Base-by-base conservation (phyloP, 129 eudicot genomes). In the Solidago caesia region DNA sequence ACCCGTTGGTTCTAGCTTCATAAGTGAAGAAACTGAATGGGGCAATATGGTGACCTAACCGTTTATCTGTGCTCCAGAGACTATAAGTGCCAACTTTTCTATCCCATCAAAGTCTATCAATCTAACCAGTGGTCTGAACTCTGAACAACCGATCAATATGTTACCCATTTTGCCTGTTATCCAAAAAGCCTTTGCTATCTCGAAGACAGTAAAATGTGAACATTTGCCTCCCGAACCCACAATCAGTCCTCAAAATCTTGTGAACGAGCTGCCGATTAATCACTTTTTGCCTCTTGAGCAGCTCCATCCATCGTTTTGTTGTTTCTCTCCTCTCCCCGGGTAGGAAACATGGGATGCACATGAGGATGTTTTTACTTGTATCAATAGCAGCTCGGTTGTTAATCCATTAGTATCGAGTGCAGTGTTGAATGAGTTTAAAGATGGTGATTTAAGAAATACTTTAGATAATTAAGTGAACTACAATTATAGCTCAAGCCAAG, bases 381-480 rank as follows among this genome's bases (percentile, higher is more conserved):
- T 91, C 1, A 89, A 91, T 75, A 89, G 85, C 14, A 84, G 85
- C 64, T 78, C 87, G 10, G 84, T 85, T 33, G 79, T 87, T 6
- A 92, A 92, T 72, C 88, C 89, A 51, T 84, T 87, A 1, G 85
- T 80, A 48, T 89, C 93, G 5, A 87, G 84, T 79, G 61, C 81
- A 2, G 80, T 82, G 8, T 70, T 92, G 41, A 89, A 84, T 5
- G 92, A 82, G n/a, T 64, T 84, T 42, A 92, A 87, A 69, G 83
- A 81, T 21, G 79, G 75, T 1, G 79, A 77, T 62, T 85, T 85
- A 45, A 85, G 64, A 46, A 82, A 85, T 72, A 87, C 88, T 48
- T 87, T 89, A 21, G 21, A 21, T 16, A 87, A 79, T 82, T 72
- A 89, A 7, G 71, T 85, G 47, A 85, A 84, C 59, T 82, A 82